phyloP scores from a whole-genome alignment of 1,284 basidiomycete species.

The Papiliotrema fonsecae region DNA sequence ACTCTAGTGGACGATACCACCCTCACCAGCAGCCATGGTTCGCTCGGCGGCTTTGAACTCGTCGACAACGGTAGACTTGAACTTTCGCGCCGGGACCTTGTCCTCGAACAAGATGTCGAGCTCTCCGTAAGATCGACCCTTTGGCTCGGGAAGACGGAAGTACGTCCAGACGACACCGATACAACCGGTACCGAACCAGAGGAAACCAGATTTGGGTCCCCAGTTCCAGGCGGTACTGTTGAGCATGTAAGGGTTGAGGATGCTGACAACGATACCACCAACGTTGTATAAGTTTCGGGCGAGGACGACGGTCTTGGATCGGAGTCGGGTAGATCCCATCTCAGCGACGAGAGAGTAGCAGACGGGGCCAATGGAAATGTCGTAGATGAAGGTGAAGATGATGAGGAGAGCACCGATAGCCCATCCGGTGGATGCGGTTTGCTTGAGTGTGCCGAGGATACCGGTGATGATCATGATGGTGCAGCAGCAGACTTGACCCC shows the following conservation, averaged over 20 bases:
- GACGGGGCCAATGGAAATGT: conserved; percentile 20
- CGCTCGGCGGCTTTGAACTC: conserved; percentile 26
- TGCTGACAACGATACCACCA: conserved; percentile 47
- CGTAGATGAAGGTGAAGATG: conserved; percentile 19
- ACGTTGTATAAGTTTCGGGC: conserved; percentile 39
- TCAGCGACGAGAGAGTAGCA: conserved; percentile 34
- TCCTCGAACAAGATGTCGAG: conserved; percentile 39
- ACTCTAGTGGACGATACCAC: conserved; percentile 18
- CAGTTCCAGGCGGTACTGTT: conserved; percentile 50
- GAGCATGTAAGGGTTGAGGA: conserved; percentile 51
- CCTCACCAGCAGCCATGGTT: conserved; percentile 11
- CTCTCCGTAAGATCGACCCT: conserved; percentile 1
- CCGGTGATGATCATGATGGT: conserved; percentile 8
- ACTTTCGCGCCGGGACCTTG: conserved; percentile 33
- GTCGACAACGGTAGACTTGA: conserved; percentile 32
- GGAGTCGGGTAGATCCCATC: conserved; percentile 44
- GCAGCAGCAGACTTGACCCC: conserved; percentile 5
- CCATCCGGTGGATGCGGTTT: not conserved
- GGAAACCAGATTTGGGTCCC: conserved; percentile 41
- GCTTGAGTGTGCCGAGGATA: conserved; percentile 4
- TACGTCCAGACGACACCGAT: conserved; percentile 13
- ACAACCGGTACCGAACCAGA: conserved; percentile 23
- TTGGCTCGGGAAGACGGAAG: conserved; percentile 41
- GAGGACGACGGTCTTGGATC: conserved; percentile 50
- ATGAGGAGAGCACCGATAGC: conserved; percentile 18